A percentile compares a stretch with the other conserved stretches of the same genome.
Conservation (phyloP, 306 rosid genomes). For the Abrus precatorius region DNA sequence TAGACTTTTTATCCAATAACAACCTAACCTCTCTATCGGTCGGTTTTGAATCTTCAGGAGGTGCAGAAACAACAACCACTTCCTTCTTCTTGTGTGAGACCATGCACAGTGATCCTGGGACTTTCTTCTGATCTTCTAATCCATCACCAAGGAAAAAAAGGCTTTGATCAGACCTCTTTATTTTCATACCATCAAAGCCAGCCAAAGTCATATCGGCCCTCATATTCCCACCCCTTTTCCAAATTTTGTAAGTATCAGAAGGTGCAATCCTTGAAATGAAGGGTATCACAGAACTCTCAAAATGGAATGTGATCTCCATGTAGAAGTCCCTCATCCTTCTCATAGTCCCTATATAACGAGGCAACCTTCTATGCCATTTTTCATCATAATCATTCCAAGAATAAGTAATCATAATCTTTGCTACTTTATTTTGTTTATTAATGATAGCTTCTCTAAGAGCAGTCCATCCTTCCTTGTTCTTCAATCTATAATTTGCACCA, state of each 20-base stretch:
- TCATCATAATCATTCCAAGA: conserved; percentile 71
- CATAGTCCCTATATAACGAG: conserved; percentile 76
- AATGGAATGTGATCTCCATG: conserved; percentile 95
- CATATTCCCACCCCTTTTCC: conserved; percentile 94
- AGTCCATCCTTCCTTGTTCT: conserved; percentile 91
- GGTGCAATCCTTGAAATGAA: conserved; percentile 97
- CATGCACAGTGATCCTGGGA: conserved; percentile 71
- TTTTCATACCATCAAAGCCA: conserved; percentile 93
- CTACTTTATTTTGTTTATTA: conserved; percentile 70
- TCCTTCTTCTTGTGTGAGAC: conserved; percentile 78
- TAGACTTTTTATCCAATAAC: conserved; percentile 60
- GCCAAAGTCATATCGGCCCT: conserved; percentile 97
- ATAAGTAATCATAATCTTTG: conserved; percentile 65
- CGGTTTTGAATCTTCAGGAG: conserved; percentile 56
- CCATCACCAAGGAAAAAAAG: conserved; percentile 88
- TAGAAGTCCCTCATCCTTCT: conserved; percentile 90
- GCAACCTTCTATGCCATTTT: conserved; percentile 83
- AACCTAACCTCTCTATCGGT: conserved; percentile 65
- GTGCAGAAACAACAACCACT: conserved; percentile 52
- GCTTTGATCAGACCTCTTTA: conserved; percentile 88
- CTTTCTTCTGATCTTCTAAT: conserved; percentile 65
- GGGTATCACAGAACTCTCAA: conserved; percentile 95
- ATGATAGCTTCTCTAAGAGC: conserved; percentile 83
- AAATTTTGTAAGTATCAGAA: conserved; percentile 91
- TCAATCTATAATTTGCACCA: conserved; percentile 79